phyloP scores from a whole-genome alignment of 257 asterid genomes.

The Penstemon barbatus region DNA sequence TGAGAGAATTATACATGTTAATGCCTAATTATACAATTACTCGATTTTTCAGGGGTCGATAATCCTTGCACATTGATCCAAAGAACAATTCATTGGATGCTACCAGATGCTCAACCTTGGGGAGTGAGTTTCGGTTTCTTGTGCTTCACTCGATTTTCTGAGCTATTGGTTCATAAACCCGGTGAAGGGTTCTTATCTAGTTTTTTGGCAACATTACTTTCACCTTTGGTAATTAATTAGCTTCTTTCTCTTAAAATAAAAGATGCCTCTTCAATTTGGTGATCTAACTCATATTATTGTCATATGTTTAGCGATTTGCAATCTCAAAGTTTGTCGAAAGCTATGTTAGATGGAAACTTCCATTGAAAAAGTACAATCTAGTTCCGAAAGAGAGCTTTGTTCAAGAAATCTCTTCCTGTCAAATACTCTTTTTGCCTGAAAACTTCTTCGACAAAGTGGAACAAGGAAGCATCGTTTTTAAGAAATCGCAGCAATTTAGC shows the following conservation, averaged over 20 bases:
- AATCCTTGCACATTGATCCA: slow-evolving; percentile 43
- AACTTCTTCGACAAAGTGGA: slow-evolving; percentile 38
- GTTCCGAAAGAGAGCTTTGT: slow-evolving; percentile 36
- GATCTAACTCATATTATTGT: background rate
- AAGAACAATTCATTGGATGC: slow-evolving; percentile 41
- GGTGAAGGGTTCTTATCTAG: slow-evolving; percentile 46
- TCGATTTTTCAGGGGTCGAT: slow-evolving; percentile 22
- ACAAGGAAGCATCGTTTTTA: slow-evolving; percentile 39
- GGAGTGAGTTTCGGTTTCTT: slow-evolving; percentile 41
- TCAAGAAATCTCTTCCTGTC: slow-evolving; percentile 31
- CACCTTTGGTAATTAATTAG: slow-evolving; percentile 53
- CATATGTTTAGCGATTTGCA: slow-evolving; percentile 39
- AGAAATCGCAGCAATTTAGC: slow-evolving; percentile 14
- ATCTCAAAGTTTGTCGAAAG: slow-evolving; percentile 40
- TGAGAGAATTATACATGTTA: no score
- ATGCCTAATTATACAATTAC: no score
- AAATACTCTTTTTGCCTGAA: slow-evolving; percentile 23
- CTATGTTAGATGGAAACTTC: slow-evolving; percentile 41
- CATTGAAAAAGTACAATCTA: slow-evolving; percentile 39
- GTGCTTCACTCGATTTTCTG: slow-evolving; percentile 50
- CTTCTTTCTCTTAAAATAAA: background rate
- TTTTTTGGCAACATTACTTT: slow-evolving; percentile 45
- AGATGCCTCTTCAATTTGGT: background rate
- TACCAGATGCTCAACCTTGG: slow-evolving; percentile 37
- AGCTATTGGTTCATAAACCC: slow-evolving; percentile 75